Evolutionary conservation across 176 grass and related monocot genomes (phyloP), one percentile per base, ranked within the genome.

Genomic region (Carex pumila): DNA sequence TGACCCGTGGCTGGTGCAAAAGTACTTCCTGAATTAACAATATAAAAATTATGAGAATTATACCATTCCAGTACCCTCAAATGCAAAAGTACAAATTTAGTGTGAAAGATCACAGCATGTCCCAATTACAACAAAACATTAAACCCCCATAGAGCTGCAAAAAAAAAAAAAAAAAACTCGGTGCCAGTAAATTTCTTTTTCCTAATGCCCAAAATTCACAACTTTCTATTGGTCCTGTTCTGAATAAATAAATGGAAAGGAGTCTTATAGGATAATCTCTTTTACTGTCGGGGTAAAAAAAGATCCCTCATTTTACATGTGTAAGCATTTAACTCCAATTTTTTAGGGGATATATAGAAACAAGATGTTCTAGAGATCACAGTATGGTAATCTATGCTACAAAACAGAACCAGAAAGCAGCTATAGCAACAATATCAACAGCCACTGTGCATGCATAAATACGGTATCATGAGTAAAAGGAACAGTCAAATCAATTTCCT

Each of bases 11-110:
- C 15, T 74, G 78, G 43, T 92, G 91, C 56, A 92, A 85, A 64
- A 99, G 96, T 85, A 95, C 79, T 90, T 99, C 89, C 91, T 99
- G 83, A 36, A 86, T 15, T 21, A 92, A 85, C 1, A 88, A 55
- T 12, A 7, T 37, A 70, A 85, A 81, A 49, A 0, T 21, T n/a
- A 43, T 0, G 19, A 50, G 41, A 73, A 70, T 13, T 50, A 73
- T 50, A 73, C 18, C 37, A 49, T 49, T 49, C 22, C 72, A 54
- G 72, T 30, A 53, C 9, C 18, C 4, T 22, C 71, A 76, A 76
- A 8, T 14, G 30, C 72, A 76, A 49, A 55, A 30, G 18, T 55
- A 13, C 11, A 76, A 52, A 55, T 29, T 31, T 76, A 76, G 47
- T 76, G 22, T 32, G 49, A 34, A 17, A 77, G 72, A 15, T 56